Evolutionary conservation across 768 basidiomycete genomes (phyloP).

Genomic region (Auriscalpium orientale): DNA sequence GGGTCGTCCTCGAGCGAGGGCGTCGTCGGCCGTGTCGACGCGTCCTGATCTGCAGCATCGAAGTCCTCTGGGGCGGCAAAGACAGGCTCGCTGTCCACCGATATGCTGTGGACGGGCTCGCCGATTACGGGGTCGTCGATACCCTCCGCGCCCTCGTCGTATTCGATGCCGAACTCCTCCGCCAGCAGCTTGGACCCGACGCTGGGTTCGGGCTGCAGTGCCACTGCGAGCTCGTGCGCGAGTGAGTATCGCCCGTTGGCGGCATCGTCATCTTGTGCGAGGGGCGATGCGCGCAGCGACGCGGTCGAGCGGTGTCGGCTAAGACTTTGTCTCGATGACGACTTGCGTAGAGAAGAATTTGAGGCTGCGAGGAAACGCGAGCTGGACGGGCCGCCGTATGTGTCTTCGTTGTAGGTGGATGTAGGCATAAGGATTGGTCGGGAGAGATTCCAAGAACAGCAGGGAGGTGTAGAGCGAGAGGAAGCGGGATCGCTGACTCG

Average conservation of each 20-base stretch:
- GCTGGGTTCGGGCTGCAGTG: conserved; percentile 82
- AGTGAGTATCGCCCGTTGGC: conserved; percentile 54
- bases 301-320: conserved; percentile 39
- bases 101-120: conserved; percentile 3
- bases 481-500: too few relatives aligned
- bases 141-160: conserved; percentile 80
- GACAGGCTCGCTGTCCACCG: conserved; percentile 20
- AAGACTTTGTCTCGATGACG: conserved; percentile 24
- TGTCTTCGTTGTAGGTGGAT: not conserved
- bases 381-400: conserved; percentile 6
- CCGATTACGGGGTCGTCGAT: conserved; percentile 44
- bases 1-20: conserved; percentile 18
- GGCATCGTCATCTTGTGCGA: conserved; percentile 36
- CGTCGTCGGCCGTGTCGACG: not conserved
- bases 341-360: conserved; percentile 20
- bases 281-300: conserved; percentile 38
- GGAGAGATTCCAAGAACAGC: too few relatives aligned
- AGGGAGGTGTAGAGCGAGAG: too few relatives aligned
- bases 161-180: conserved; percentile 87
- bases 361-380: conserved; percentile 25
- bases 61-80: conserved; percentile 26
- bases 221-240: conserved; percentile 81
- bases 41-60: conserved; percentile 14
- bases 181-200: conserved; percentile 70
- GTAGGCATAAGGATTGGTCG: too few relatives aligned